Evolutionary conservation across 805 yeast species (phyloP), one percentile per base, ranked within the genome.

Genomic region (Cyberlindnera euphorbiae): DNA sequence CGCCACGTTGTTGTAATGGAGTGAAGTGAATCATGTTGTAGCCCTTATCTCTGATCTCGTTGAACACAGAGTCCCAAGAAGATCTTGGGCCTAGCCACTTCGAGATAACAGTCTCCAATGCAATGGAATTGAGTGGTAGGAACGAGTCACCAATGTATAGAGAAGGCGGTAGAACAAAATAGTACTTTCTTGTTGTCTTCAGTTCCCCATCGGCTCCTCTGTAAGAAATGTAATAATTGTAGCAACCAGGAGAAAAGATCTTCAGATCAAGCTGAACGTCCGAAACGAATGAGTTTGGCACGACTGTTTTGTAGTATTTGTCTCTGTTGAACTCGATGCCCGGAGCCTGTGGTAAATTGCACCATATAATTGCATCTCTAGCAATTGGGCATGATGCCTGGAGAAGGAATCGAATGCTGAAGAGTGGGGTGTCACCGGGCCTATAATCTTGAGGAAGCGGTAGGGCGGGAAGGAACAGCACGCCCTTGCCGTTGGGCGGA

Each of bases 11-110:
- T 60, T 90, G 96, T 48, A 90, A 67, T 0, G 98, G 98, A 6
- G 97, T 89, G 58, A 90, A 90, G 64, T 90, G 98, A 29, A 93
- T 67, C 96, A 90, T 86, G 59, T 93, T 93, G 65, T 90, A 90
- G 15, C 93, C 89, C 59, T 93, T 93, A 8, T 62, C 56, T 12
- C 79, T 62, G 30, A 90, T 72, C 30, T 73, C 72, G 2, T 58
- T 56, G 40, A 90, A 83, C 38, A 83, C 64, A 1, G 61, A 56
- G 38, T 75, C 75, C 97, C 97, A 90, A 11, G 73, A 59, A 2
- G 58, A 55, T 33, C 59, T 59, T 2, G 75, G 71, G 2, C 97
- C 96, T 63, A 89, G 75, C 90, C 96, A 87, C 63, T 90, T 90
- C 26, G 96, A 85, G 4, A 90, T 75, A 27, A 93, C 79, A 1